Base-by-base conservation (phyloP, 1,284 basidiomycete species). In the Apiotrichum veenhuisii region DNA sequence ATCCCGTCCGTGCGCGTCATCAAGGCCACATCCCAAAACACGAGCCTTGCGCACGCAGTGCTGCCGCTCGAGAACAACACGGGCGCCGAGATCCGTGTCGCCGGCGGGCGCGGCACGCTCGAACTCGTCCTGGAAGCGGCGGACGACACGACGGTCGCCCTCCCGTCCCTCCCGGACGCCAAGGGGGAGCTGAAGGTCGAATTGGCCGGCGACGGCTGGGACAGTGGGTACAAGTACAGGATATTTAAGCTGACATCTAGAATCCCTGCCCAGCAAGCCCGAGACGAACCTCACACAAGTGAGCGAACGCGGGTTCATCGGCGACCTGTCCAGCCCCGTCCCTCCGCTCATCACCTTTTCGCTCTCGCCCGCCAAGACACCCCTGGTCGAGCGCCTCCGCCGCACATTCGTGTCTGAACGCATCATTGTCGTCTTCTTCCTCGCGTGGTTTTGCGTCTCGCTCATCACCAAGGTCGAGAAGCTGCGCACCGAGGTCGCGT, bases 401-500 rank as follows among this genome's bases (percentile, higher is more conserved):
- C 2, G 15, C 37, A 18, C 8, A 12, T 38, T 5, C 18, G 8
- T 18, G 2, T n/a, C 8, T n/a, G 37, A n/a, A 18, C 14, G 8
- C 15, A 8, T 18, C 40, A 30, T 41, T 20, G 10, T 41, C n/a
- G 5, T 22, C n/a, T 23, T 75, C 12, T 57, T 70, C 52, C 41
- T 73, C n/a, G 46, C 72, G 10, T 74, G 65, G 59, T 49, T 71
- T 3, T 34, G 73, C 0, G 40, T 71, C 8, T 73, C 71, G 5
- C 56, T 72, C 25, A 67, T 57, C 4, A 62, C 64, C 43, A 68
- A 71, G 45, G 59, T 75, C 14, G 67, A 73, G 46, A 41, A 65
- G 17, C 49, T 75, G 7, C 56, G 67, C n/a, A 62, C 52, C 46
- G 71, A 75, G 47, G 62, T 74, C 5, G 62, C 66, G 8, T 73